Conservation (phyloP, 2,329 filamentous ascomycete genomes). For the Drechslerella coelobrocha region DNA sequence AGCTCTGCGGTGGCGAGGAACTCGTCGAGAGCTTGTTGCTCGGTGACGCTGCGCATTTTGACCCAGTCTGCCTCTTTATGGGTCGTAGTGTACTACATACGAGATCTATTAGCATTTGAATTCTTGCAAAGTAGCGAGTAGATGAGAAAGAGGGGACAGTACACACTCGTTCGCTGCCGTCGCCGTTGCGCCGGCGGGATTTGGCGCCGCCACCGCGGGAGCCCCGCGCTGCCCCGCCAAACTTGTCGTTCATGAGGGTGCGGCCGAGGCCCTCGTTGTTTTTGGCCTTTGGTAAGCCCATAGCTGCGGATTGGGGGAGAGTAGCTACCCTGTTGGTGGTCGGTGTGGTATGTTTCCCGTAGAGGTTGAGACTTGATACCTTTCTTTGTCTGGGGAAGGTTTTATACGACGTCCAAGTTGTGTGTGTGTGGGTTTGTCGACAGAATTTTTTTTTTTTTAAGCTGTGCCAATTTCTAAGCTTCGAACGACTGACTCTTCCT, state of each 20-base stretch:
- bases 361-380: not conserved
- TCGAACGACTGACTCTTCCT: slow-evolving; percentile 20
- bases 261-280: slow-evolving; percentile 94
- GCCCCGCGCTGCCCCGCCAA: slow-evolving; percentile 75
- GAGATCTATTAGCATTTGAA: slow-evolving; percentile 44
- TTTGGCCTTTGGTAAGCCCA: slow-evolving; percentile 77
- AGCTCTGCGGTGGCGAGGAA: slow-evolving; percentile 94
- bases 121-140: not conserved
- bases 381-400: not conserved
- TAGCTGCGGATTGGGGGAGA: not conserved
- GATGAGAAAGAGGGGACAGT: not conserved
- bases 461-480: slow-evolving; percentile 46
- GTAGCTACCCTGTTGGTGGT: not conserved
- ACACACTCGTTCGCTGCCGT: slow-evolving; percentile 49
- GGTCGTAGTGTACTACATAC: slow-evolving; percentile 78
- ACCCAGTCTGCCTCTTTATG: slow-evolving; percentile 93
- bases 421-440: slow-evolving; percentile 15
- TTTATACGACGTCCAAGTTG: slow-evolving; percentile 27
- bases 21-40: slow-evolving; percentile 95
- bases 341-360: not conserved
- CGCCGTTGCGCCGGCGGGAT: slow-evolving; percentile 47
- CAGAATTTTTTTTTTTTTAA: slow-evolving; percentile 44
- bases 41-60: slow-evolving; percentile 98
- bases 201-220: slow-evolving; percentile 38
- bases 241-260: slow-evolving; percentile 97